Percentiles rank a stretch among this genome's conserved stretches.
Conservation (phyloP, 192 early-diverging fungal genomes). For the Backusella mclennaniae region DNA sequence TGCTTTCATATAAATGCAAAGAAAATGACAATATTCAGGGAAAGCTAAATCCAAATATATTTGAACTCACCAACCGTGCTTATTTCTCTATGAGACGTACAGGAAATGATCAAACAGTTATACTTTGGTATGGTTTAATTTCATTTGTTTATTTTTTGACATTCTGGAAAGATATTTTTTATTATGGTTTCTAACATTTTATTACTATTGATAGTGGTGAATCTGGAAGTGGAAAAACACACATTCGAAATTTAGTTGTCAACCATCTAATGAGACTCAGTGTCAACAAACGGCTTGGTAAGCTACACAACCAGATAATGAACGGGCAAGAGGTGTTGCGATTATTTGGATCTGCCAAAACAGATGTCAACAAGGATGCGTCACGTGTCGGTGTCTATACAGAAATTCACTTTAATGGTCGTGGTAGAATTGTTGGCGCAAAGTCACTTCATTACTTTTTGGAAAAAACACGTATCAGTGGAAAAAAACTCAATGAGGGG, state of each 20-base stretch:
- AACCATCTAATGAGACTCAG: conserved; percentile 75
- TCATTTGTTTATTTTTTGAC: too few relatives aligned
- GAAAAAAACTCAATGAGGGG: conserved; percentile 51
- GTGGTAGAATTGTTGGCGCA: conserved; percentile 80
- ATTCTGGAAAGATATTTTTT: too few relatives aligned
- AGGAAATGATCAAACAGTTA: conserved; percentile 67
- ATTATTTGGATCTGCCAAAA: conserved; percentile 76
- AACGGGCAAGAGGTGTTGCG: conserved; percentile 70
- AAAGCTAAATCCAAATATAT: conserved; percentile 61
- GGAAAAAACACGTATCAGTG: conserved; percentile 56
- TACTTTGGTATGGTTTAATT: conserved; percentile 50
- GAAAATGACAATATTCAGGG: conserved; percentile 31
- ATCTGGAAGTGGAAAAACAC: conserved; percentile 83
- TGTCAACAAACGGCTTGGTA: conserved; percentile 70
- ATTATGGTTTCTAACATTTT: conserved; percentile 9
- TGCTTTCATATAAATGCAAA: conserved; percentile 47
- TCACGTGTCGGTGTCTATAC: conserved; percentile 80
- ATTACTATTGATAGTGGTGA: conserved; percentile 59
- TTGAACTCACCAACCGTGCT: conserved; percentile 61
- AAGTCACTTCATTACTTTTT: conserved; percentile 75
- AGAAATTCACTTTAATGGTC: conserved; percentile 86
- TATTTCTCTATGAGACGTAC: conserved; percentile 71
- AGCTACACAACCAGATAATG: conserved; percentile 65
- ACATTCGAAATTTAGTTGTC: conserved; percentile 60
- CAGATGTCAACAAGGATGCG: conserved; percentile 55